Percentiles rank a stretch among this genome's conserved stretches.
Conservation (phyloP, 345 rosid genomes). For the Erodium maritimum region DNA sequence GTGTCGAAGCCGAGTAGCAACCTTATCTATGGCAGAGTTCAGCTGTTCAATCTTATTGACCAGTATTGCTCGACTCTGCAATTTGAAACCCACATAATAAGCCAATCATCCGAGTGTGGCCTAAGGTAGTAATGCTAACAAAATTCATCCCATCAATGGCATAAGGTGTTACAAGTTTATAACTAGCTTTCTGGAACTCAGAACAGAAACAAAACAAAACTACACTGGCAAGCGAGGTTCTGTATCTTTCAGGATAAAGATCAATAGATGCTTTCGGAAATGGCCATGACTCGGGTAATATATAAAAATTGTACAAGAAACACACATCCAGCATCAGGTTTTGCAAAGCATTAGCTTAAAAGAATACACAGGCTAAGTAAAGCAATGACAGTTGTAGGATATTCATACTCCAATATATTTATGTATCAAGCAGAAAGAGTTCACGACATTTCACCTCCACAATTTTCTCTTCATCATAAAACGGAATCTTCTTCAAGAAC, state of each 20-base stretch:
- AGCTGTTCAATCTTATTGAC: slow-evolving; percentile 77
- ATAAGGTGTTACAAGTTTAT: too few species aligned
- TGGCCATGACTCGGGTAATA: background rate
- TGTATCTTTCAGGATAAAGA: background rate
- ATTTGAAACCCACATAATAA: slow-evolving; percentile 1
- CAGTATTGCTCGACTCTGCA: slow-evolving; percentile 56
- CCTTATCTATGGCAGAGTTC: slow-evolving; percentile 76
- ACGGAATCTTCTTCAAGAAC: slow-evolving; percentile 87
- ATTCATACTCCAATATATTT: background rate
- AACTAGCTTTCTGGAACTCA: too few species aligned
- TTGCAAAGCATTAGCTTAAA: too few species aligned
- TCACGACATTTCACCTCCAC: slow-evolving; percentile 49
- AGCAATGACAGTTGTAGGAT: background rate
- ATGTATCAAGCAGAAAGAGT: slow-evolving; percentile 3
- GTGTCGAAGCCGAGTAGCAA: slow-evolving; percentile 61
- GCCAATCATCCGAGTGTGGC: background rate
- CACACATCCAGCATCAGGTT: too few species aligned
- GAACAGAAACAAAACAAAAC: too few species aligned
- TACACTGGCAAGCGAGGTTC: too few species aligned
- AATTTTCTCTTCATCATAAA: slow-evolving; percentile 94
- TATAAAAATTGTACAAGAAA: background rate
- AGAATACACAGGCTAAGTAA: too few species aligned
- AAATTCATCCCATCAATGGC: too few species aligned
- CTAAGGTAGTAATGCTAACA: too few species aligned
- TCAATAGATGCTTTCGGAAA: too few species aligned